Evolutionary conservation across 2,329 filamentous ascomycete genomes (phyloP).

Genomic region (Aspergillus flavus): DNA sequence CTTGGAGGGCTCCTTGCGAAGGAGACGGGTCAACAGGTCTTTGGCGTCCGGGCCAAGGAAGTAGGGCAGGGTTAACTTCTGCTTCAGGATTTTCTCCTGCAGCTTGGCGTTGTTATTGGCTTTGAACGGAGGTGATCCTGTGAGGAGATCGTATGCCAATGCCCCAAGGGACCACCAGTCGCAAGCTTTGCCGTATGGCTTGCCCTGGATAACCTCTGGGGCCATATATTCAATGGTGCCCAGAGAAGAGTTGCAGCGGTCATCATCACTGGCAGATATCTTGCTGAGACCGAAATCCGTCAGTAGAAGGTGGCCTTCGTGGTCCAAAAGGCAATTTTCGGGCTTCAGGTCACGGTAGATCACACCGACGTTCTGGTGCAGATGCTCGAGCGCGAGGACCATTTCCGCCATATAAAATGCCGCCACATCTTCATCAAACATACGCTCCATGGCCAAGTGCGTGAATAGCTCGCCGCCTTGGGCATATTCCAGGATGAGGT

Average conservation of each 20-base stretch:
- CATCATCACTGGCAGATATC: conserved; percentile 73
- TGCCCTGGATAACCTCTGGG: conserved; percentile 85
- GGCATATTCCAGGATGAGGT: conserved; percentile 95
- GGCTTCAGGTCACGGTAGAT: conserved; percentile 97
- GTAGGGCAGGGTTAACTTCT: conserved; percentile 86
- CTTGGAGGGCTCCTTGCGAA: conserved; percentile 91
- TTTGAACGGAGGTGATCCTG: conserved; percentile 86
- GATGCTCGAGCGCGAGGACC: conserved; percentile 87
- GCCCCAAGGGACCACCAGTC: conserved; percentile 99
- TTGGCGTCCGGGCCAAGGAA: conserved; percentile 91
- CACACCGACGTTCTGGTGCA: conserved; percentile 89
- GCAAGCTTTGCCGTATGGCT: conserved; percentile 88
- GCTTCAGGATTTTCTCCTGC: conserved; percentile 91
- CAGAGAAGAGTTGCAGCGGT: conserved; percentile 82
- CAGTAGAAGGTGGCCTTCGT: conserved; percentile 86
- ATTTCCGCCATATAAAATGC: conserved; percentile 99
- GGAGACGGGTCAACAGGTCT: conserved; percentile 83
- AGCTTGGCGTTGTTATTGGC: conserved; percentile 93
- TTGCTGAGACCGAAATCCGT: conserved; percentile 98
- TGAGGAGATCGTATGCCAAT: conserved; percentile 88
- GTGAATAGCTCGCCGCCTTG: conserved; percentile 96
- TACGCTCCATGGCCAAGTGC: conserved; percentile 89
- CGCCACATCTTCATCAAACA: conserved; percentile 87
- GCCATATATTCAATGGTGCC: conserved; percentile 99
- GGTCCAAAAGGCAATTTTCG: conserved; percentile 92